These are phyloP conservation scores for Neonectria magnoliae DNA, from an alignment of 2,329 filamentous ascomycete genomes.

Conservation along the genomic window DNA sequence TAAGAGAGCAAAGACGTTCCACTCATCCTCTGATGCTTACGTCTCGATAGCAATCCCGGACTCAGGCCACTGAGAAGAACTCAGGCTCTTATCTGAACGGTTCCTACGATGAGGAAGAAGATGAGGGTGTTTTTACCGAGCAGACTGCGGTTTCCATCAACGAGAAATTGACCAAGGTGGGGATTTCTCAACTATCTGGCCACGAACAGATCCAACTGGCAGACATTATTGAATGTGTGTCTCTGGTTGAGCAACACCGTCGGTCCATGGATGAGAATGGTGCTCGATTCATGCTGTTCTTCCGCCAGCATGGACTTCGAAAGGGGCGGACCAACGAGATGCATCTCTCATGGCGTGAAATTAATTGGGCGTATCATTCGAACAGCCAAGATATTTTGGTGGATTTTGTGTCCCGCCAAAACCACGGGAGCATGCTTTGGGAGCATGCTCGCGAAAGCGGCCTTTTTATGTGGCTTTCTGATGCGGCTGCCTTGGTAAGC, in stretches of 20 bases:
- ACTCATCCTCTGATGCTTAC: slow-evolving; percentile 17
- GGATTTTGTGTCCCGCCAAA: slow-evolving; percentile 83
- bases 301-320: slow-evolving; percentile 80
- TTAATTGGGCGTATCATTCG: slow-evolving; percentile 87
- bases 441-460: slow-evolving; percentile 85
- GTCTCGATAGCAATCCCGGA: slow-evolving; percentile 28
- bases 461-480: slow-evolving; percentile 93
- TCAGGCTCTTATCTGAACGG: slow-evolving; percentile 52
- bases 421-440: slow-evolving; percentile 84
- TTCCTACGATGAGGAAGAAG: slow-evolving; percentile 53
- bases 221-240: slow-evolving; percentile 85
- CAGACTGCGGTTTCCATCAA: slow-evolving; percentile 75
- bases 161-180: slow-evolving; percentile 77
- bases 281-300: slow-evolving; percentile 87
- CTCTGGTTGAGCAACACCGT: slow-evolving; percentile 85
- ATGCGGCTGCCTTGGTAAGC: slow-evolving; percentile 78
- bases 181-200: slow-evolving; percentile 82
- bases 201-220: slow-evolving; percentile 88
- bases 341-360: slow-evolving; percentile 79
- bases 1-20: slow-evolving; percentile 25
- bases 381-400: slow-evolving; percentile 88
- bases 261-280: slow-evolving; percentile 92
- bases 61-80: slow-evolving; percentile 42
- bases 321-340: slow-evolving; percentile 72
- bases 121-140: slow-evolving; percentile 75